Conservation (phyloP, 192 early-diverging fungal genomes). For the Entomortierella chlamydospora region DNA sequence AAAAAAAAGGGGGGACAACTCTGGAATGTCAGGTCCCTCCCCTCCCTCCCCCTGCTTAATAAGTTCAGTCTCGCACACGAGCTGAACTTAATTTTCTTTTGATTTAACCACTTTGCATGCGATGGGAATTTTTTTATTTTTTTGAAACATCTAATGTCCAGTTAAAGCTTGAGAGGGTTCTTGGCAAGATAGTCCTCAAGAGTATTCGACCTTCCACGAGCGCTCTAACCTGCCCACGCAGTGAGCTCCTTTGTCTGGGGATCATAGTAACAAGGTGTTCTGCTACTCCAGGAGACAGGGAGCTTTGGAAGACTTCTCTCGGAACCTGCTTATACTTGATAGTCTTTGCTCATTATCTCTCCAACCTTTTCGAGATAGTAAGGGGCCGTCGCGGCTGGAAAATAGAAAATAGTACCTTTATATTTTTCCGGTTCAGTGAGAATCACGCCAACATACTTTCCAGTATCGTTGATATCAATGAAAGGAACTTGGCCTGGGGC, state of each 20-base stretch:
- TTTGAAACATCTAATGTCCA: too few species aligned
- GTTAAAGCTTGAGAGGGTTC: slow-evolving; percentile 17
- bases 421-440: slow-evolving; percentile 32
- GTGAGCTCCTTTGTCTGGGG: not conserved
- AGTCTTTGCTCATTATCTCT: slow-evolving; percentile 8
- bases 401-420: slow-evolving; percentile 18
- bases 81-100: too few species aligned
- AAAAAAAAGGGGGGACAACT: too few species aligned
- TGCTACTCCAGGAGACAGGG: slow-evolving; percentile 5
- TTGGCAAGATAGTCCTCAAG: slow-evolving; percentile 19
- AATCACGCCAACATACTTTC: slow-evolving; percentile 24
- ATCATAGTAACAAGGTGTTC: slow-evolving; percentile 13
- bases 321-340: slow-evolving; percentile 23
- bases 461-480: not conserved
- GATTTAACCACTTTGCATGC: too few species aligned
- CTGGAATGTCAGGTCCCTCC: too few species aligned
- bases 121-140: too few species aligned
- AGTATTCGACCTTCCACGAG: slow-evolving; percentile 13
- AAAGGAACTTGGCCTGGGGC: not conserved
- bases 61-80: too few species aligned
- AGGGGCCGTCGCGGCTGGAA: slow-evolving; percentile 8
- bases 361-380: slow-evolving; percentile 6
- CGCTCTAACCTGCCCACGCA: slow-evolving; percentile 6
- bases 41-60: too few species aligned
- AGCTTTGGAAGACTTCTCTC: slow-evolving; percentile 1